Base-by-base conservation (phyloP, 2,329 filamentous ascomycete genomes). In the Scedosporium boydii region DNA sequence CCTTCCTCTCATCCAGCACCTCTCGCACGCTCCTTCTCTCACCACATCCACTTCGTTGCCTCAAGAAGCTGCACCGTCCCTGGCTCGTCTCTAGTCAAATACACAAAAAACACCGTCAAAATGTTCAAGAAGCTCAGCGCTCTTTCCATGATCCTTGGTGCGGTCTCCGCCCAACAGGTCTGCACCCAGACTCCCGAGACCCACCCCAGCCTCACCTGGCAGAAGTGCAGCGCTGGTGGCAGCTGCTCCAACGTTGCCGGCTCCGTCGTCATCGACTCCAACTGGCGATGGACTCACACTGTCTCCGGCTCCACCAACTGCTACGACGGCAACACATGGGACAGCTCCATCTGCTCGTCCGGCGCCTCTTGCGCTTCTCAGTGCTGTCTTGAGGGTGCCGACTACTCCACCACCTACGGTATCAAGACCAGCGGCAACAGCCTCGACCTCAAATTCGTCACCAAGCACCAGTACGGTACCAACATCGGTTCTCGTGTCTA, bases 211-310 rank as follows among this genome's bases (percentile, higher is more conserved):
- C 72, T 87, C 67, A 76, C 71, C 63, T 84, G 81, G 79, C 74
- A 79, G 64, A 77, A 77, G 67, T 87, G 84, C 73, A 78, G 80
- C 42, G 68, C 73, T 23, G 75, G 72, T 62, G 80, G 82, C 63
- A 73, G 71, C 61, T 87, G 84, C 75, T 78, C 73, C 27, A 74
- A 71, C 61, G 77, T 82, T 66, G 67, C 69, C 48, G 82, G 79
- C 51, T 79, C 77, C 42, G 76, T 87, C 53, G 81, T 81, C 61
- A 72, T 87, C 67, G 84, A 87, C 65, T 71, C 82, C 68, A 86
- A 86, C 75, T 86, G 83, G 82, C 80, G 84, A 64, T 86, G 84
- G 84, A 75, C 82, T 63, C 82, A 86, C 72, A 70, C 70, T n/a
- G 70, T 73, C 59, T 66, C 69, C 4, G 74, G 76, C 59, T 75